Evolutionary conservation across 2,329 filamentous ascomycete species (phyloP).

Genomic region (Alternaria burnsii): DNA sequence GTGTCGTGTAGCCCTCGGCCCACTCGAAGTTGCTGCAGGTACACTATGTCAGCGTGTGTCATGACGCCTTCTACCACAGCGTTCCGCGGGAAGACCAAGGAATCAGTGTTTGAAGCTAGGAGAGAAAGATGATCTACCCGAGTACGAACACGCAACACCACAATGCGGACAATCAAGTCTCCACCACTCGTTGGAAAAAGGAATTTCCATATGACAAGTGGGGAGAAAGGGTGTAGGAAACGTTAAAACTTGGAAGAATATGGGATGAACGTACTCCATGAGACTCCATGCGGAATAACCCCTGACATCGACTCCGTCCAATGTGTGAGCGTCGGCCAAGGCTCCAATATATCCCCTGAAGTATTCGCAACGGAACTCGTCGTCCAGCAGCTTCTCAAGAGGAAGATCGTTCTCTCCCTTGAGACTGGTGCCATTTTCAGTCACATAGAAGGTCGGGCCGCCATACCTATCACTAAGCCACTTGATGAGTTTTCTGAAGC

Average conservation of each 20-base stretch:
- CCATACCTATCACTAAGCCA: slow-evolving; percentile 74
- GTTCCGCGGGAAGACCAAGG: slow-evolving; percentile 6
- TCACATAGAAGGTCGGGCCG: slow-evolving; percentile 82
- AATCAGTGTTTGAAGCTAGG: slow-evolving; percentile 21
- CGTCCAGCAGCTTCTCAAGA: slow-evolving; percentile 74
- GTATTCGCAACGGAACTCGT: slow-evolving; percentile 83
- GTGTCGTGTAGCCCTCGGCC: slow-evolving; percentile 89
- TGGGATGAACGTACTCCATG: slow-evolving; percentile 69
- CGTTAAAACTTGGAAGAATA: slow-evolving; percentile 16
- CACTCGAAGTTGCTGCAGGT: slow-evolving; percentile 78
- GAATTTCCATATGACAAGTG: neutral
- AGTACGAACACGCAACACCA: slow-evolving; percentile 1
- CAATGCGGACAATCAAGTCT: slow-evolving; percentile 1
- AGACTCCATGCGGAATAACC: slow-evolving; percentile 89
- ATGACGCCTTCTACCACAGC: neutral
- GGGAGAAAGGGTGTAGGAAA: neutral
- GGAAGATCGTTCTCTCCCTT: slow-evolving; percentile 82
- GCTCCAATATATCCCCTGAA: slow-evolving; percentile 80
- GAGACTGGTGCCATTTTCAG: slow-evolving; percentile 86
- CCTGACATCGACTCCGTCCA: slow-evolving; percentile 79
- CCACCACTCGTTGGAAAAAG: slow-evolving; percentile 1
- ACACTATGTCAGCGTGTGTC: slow-evolving; percentile 14
- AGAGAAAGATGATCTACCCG: slow-evolving; percentile 9
- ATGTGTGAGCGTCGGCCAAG: slow-evolving; percentile 73
- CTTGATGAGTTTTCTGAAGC: slow-evolving; percentile 74